These are phyloP conservation scores for Pichia sp. DNA, from an alignment of 1,139 yeast genomes.

Conservation along the genomic window DNA sequence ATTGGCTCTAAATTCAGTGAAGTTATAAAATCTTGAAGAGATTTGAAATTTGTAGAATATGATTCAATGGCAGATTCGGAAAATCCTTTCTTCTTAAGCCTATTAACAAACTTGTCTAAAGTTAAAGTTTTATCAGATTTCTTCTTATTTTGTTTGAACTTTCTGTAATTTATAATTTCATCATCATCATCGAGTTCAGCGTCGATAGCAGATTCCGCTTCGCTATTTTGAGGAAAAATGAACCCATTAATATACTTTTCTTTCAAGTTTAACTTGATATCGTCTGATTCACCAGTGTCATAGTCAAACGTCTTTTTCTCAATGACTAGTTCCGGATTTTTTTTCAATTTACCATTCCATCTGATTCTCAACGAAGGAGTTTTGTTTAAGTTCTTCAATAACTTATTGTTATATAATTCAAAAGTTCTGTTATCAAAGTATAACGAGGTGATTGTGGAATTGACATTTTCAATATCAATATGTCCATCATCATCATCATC, in stretches of 20 bases:
- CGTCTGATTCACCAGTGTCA: conserved; percentile 45
- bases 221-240: conserved; percentile 23
- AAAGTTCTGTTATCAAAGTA: conserved; percentile 82
- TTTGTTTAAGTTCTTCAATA: conserved; percentile 60
- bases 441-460: conserved; percentile 78
- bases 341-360: conserved; percentile 81
- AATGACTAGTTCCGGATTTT: conserved; percentile 67
- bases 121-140: conserved; percentile 18
- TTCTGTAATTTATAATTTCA: conserved; percentile 9
- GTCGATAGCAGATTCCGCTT: neutral
- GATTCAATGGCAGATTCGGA: conserved; percentile 41
- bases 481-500: conserved; percentile 26
- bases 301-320: conserved; percentile 70
- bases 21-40: conserved; percentile 54
- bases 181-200: conserved; percentile 15
- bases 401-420: conserved; percentile 78
- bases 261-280: conserved; percentile 57
- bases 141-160: conserved; percentile 4
- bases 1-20: conserved; percentile 73
- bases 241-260: conserved; percentile 71
- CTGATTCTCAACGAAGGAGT: conserved; percentile 75
- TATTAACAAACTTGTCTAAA: conserved; percentile 31
- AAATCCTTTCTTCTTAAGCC: conserved; percentile 50
- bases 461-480: conserved; percentile 38
- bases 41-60: conserved; percentile 45